A percentile compares a stretch with the other conserved stretches of the same genome.
Evolutionary conservation across 2,329 filamentous ascomycete genomes (phyloP).

Genomic region (Fusarium abutilonis): DNA sequence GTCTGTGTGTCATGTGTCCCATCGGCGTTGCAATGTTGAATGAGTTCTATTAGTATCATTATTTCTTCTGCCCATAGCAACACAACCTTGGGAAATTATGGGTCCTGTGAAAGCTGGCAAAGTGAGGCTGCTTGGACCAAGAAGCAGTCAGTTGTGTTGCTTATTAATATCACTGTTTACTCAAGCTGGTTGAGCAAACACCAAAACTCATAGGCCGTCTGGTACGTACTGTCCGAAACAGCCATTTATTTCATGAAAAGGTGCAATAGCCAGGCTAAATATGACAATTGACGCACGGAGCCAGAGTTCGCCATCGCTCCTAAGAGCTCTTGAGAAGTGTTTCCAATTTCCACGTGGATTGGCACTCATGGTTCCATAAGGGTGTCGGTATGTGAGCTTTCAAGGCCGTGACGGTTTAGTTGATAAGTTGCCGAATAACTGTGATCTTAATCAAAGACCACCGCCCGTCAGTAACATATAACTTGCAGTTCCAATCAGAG

Average conservation of each 20-base stretch:
- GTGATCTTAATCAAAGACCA: conserved; percentile 5
- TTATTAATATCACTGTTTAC: neutral
- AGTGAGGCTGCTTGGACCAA: conserved; percentile 18
- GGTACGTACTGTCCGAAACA: neutral
- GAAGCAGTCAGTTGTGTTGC: neutral
- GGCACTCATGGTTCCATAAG: conserved; percentile 14
- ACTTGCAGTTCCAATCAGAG: neutral
- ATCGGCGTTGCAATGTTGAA: conserved; percentile 16
- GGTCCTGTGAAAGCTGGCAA: conserved; percentile 7
- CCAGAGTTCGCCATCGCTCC: conserved; percentile 1
- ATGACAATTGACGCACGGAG: conserved; percentile 23
- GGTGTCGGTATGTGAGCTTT: conserved; percentile 23
- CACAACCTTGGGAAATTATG: conserved; percentile 2
- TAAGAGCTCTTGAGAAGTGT: conserved; percentile 21
- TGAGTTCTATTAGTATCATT: conserved; percentile 12
- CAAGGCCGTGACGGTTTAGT: conserved; percentile 24
- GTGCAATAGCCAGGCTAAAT: neutral
- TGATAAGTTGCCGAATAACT: conserved; percentile 18
- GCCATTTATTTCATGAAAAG: neutral
- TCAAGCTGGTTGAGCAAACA: conserved; percentile 2
- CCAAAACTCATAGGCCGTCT: neutral
- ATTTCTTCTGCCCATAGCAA: conserved; percentile 8
- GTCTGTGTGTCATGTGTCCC: conserved; percentile 9
- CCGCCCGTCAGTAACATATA: neutral
- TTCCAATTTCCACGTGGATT: conserved; percentile 25